Evolutionary conservation across 495 filamentous ascomycete genomes (phyloP), one percentile per base, ranked within the genome.

Genomic region (Chaetomium fimeti): DNA sequence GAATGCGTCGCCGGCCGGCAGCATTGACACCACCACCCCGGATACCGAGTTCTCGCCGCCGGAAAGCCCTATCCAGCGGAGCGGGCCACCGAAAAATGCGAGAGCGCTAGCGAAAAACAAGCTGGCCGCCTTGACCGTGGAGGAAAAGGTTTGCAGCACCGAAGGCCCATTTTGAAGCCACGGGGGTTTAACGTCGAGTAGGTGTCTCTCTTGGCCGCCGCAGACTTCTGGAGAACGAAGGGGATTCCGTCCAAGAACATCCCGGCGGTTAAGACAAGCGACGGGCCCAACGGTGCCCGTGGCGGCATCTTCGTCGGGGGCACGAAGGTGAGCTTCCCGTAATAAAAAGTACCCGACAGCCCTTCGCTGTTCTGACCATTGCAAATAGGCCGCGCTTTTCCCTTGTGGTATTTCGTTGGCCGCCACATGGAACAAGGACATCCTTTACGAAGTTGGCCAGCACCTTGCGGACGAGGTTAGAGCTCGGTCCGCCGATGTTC

Each of bases 191-290:
- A 78, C 68, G 64, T 18, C 18, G 12, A 13, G 47, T 60, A 87
- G 85, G 78, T 87, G 45, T 84, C 84, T 11, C 76, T 88, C 28
- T 72, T 88, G 8, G 81, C 84, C 38, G 89, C 87, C 43, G 84
- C 84, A 54, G 90, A 92, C 71, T 91, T 91, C 74, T 92, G 90
- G 90, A 85, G 90, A 58, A 92, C 89, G 2, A 85, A 82, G 40
- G 71, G 87, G 1, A 83, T 93, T 49, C 83, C 85, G 11, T 81
- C 84, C 20, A 85, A 90, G 64, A 84, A 83, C 42, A 88, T 93
- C 57, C 89, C 90, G 15, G 80, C 87, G 3, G 77, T 92, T 49
- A 89, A 89, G 65, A 86, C 85, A 16, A 91, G 87, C 45, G 90
- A 93, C 76, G 90, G 90, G 3, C 90, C 90, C 6, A 92, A 91